Evolutionary conservation across 1,139 yeast genomes (phyloP).

Genomic region (Yamadazyma mexicana): DNA sequence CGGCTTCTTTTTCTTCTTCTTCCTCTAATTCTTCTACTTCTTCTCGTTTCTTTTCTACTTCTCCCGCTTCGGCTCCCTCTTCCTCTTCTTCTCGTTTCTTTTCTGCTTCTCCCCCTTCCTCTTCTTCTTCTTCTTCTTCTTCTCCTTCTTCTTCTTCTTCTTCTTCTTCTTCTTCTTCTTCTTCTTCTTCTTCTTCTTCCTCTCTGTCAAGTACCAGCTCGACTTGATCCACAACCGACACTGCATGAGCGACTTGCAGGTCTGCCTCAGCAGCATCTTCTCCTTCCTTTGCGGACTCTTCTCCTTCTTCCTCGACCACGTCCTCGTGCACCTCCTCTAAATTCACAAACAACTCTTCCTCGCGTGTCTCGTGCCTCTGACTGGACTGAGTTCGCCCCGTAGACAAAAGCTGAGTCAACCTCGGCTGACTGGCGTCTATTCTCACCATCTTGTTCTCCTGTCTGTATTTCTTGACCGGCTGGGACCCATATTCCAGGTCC

Average conservation of each 20-base stretch:
- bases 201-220: constrained; percentile 4
- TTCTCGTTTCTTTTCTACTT: constrained; percentile 7
- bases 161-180: constrained; percentile 1
- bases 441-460: constrained; percentile 70
- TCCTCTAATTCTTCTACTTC: not conserved
- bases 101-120: constrained; percentile 5
- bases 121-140: not conserved
- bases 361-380: too few relatives aligned
- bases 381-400: not conserved
- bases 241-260: too few relatives aligned
- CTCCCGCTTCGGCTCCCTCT: constrained; percentile 7
- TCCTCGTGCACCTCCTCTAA: too few relatives aligned
- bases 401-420: constrained; percentile 17
- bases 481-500: constrained; percentile 13
- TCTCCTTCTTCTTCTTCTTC: constrained; percentile 9
- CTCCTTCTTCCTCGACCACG: constrained; percentile 3
- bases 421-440: constrained; percentile 56
- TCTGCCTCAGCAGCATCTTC: too few relatives aligned
- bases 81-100: constrained; percentile 4
- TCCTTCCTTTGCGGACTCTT: too few relatives aligned
- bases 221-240: too few relatives aligned
- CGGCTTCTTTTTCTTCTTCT: constrained; percentile 5
- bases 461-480: constrained; percentile 30
- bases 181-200: constrained; percentile 2
- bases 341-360: too few relatives aligned